Base-by-base conservation (phyloP, 2,329 filamentous ascomycete species). In the Aspergillus hiratsukae region DNA sequence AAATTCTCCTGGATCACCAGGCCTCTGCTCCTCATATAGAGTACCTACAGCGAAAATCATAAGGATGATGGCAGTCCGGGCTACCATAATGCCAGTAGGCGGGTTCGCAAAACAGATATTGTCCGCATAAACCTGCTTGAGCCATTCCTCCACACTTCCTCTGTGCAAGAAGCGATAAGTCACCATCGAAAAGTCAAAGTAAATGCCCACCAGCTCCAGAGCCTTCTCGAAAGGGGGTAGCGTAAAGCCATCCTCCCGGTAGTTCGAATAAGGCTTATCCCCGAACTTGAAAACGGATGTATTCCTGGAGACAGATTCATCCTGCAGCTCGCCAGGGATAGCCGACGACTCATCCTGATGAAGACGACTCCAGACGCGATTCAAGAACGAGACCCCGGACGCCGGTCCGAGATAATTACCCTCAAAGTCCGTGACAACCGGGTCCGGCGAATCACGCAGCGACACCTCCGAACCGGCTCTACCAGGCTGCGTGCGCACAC, bases 311-410 rank as follows among this genome's bases (percentile, higher is more conserved):
- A 64, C 67, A 0, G 63, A 64, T 43, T 72, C 71, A 57, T 68
- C 65, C 23, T 66, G 64, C 40, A 69, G 51, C 17, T 63, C 62
- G 53, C 65, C 64, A 0, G 69, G 69, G 28, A 70, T 66, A 3
- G 68, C 66, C 0, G 69, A 71, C 19, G 61, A 70, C 43, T 75
- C 76, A 78, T 85, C 51, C 79, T 86, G 48, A 78, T 86, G 60
- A 65, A 90, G 54, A 78, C 87, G 73, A 78, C 87, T 69, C 86
- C 88, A 77, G 80, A 87, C 76, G 78, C 87, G 85, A 70, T 88
- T 61, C 76, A 90, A 71, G 74, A 87, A 78, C 62, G 82, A 74
- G 64, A 80, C 67, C 46, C 78, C 66, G 66, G 82, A 77, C 3
- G 81, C 79, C 14, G 79, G 78, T 9, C 82, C 82, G n/a, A 82